Base-by-base conservation (phyloP, 495 filamentous ascomycete species). In the Neurospora sp. region DNA sequence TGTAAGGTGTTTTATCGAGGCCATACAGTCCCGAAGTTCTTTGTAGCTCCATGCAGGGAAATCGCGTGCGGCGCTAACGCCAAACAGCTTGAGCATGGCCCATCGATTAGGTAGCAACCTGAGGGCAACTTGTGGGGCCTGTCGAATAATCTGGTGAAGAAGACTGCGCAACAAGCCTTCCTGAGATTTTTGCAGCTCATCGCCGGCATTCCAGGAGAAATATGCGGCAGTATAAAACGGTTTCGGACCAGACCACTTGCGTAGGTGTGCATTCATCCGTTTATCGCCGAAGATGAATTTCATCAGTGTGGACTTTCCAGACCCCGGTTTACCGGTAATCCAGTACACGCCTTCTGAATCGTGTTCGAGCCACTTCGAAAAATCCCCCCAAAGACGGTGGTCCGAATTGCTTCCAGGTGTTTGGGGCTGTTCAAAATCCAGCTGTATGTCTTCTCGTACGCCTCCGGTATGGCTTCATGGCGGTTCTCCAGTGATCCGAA, bases 121-220 rank as follows among this genome's bases (percentile, higher is more conserved):
- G 72, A 0, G 78, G 79, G 76, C 75, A 39, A 80, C 59, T 9
- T 78, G 74, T 0, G 78, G 79, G 35, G 40, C 75, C 53, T 65
- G n/a, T 14, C 68, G 73, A 40, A 80, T 69, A 7, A 78, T 73
- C 27, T 84, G 73, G 65, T 72, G 80, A 4, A 86, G 73, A 1
- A 86, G 68, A 0, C 79, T 76, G 42, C 75, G 77, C 7, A 84
- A 73, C 6, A 87, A 75, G 0, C 84, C 85, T 40, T 79, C 73
- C n/a, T 81, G 75, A 9, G 81, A 82, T 70, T 79, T 81, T 69
- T 84, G 80, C 8, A 83, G n/a, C 8, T 35, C 16, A 1, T 70
- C 76, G 0, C 82, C 82, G 7, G 80, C 42, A 61, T 74, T 77
- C 81, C 83, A 86, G 73, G 82, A 86, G 73, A 81, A 87, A 72